Evolutionary conservation across 2,329 filamentous ascomycete genomes (phyloP).

Genomic region (Podosphaera xanthii): DNA sequence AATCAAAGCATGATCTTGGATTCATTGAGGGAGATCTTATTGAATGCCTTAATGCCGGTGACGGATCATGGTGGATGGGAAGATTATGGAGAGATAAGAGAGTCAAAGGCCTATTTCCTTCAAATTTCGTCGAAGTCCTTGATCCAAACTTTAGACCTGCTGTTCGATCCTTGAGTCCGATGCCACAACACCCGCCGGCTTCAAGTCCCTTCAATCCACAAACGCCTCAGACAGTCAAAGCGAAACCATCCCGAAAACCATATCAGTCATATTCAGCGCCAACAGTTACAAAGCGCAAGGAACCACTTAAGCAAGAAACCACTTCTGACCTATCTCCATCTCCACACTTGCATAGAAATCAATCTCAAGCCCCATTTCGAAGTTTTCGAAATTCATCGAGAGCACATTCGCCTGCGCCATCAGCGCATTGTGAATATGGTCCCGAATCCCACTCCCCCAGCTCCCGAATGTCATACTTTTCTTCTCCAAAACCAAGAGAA

Average conservation of each 20-base stretch:
- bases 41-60: conserved; percentile 91
- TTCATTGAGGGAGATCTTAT: conserved; percentile 97
- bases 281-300: conserved; percentile 30
- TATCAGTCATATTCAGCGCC: conserved; percentile 44
- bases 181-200: conserved; percentile 14
- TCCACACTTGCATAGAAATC: too few species aligned
- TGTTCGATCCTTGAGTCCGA: conserved; percentile 32
- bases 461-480: conserved; percentile 18
- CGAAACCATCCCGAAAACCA: conserved; percentile 40
- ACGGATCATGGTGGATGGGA: conserved; percentile 97
- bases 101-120: conserved; percentile 82
- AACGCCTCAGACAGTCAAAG: conserved; percentile 19
- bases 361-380: neutral
- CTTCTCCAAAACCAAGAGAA: conserved; percentile 18
- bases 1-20: conserved; percentile 60
- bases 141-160: conserved; percentile 66
- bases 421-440: neutral
- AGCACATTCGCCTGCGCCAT: conserved; percentile 7
- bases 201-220: conserved; percentile 15
- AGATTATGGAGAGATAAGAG: conserved; percentile 71
- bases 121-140: conserved; percentile 87
- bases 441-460: conserved; percentile 3
- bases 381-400: neutral
- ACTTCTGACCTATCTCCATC: conserved; percentile 16
- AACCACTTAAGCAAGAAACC: conserved; percentile 13